Conservation (phyloP, 1,139 yeast species). For the Candida labiduridarum region DNA sequence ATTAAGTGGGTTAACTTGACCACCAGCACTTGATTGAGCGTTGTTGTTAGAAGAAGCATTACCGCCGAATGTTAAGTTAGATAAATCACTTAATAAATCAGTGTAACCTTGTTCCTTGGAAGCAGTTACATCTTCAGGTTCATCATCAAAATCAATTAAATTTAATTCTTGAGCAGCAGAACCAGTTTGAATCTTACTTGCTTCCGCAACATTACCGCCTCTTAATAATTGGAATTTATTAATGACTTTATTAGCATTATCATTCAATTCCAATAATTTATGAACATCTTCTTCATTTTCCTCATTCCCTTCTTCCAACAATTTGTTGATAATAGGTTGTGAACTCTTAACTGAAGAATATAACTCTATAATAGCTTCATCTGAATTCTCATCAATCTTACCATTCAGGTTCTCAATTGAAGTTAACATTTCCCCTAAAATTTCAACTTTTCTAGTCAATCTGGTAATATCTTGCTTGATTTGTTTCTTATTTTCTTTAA, state of each 20-base stretch:
- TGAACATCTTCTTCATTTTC: conserved; percentile 66
- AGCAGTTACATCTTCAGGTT: conserved; percentile 42
- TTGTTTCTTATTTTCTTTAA: conserved; percentile 70
- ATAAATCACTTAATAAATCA: conserved; percentile 73
- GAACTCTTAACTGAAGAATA: conserved; percentile 79
- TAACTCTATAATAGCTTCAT: conserved; percentile 78
- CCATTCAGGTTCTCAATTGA: conserved; percentile 53
- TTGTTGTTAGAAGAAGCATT: conserved; percentile 19
- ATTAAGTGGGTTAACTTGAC: conserved; percentile 36
- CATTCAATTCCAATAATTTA: conserved; percentile 71
- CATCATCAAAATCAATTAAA: conserved; percentile 82
- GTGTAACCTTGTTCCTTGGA: conserved; percentile 52
- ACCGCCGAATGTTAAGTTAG: conserved; percentile 54
- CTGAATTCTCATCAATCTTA: conserved; percentile 54
- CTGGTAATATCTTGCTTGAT: conserved; percentile 85
- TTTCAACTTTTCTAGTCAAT: conserved; percentile 84
- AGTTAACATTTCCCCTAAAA: conserved; percentile 84
- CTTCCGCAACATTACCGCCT: conserved; percentile 63
- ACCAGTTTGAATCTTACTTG: conserved; percentile 55
- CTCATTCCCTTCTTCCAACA: conserved; percentile 57
- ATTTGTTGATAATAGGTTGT: conserved; percentile 84
- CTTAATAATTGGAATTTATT: conserved; percentile 68
- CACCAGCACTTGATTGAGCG: conserved; percentile 9
- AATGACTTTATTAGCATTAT: conserved; percentile 69
- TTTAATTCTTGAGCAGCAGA: conserved; percentile 45